Evolutionary conservation across 169 alveolate genomes (phyloP).

Genomic region (Babesia gibsoni): DNA sequence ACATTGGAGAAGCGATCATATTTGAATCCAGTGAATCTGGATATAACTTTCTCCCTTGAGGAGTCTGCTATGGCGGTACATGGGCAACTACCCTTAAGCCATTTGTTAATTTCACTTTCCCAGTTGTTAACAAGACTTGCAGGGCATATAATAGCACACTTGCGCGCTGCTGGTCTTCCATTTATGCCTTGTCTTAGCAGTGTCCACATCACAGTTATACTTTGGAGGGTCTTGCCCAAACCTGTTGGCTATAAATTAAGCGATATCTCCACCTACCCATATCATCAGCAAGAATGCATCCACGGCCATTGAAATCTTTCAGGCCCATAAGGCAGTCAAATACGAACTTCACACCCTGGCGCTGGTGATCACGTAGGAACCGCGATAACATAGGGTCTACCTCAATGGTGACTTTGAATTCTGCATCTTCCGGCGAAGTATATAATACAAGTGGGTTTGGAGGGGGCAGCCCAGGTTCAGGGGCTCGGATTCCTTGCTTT

Average conservation of each 20-base stretch:
- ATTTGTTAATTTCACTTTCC: conserved; percentile 89
- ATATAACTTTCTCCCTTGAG: conserved; percentile 83
- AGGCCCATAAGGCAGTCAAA: conserved; percentile 90
- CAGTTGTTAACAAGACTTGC: conserved; percentile 90
- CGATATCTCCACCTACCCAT: conserved; percentile 73
- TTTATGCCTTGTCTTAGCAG: conserved; percentile 82
- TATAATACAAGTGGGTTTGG: conserved; percentile 69
- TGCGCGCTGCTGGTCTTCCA: conserved; percentile 84
- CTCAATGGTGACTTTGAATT: conserved; percentile 56
- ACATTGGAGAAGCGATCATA: conserved; percentile 79
- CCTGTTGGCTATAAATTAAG: conserved; percentile 31
- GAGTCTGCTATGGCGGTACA: conserved; percentile 86
- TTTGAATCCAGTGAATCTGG: conserved; percentile 85
- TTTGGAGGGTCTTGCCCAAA: conserved; percentile 88
- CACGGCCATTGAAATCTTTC: conserved; percentile 83
- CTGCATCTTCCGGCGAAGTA: conserved; percentile 70
- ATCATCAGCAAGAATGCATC: conserved; percentile 90
- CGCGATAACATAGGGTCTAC: conserved; percentile 76
- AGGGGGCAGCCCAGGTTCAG: conserved; percentile 46
- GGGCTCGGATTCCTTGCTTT: not conserved
- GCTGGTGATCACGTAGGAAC: conserved; percentile 80
- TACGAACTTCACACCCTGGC: conserved; percentile 87
- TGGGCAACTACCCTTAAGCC: conserved; percentile 86
- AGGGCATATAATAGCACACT: conserved; percentile 89
- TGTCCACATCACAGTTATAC: conserved; percentile 87